A percentile compares a stretch with the other conserved stretches of the same genome.
phyloP scores from a whole-genome alignment of 257 asterid genomes.

The Hygrophila difformis region DNA sequence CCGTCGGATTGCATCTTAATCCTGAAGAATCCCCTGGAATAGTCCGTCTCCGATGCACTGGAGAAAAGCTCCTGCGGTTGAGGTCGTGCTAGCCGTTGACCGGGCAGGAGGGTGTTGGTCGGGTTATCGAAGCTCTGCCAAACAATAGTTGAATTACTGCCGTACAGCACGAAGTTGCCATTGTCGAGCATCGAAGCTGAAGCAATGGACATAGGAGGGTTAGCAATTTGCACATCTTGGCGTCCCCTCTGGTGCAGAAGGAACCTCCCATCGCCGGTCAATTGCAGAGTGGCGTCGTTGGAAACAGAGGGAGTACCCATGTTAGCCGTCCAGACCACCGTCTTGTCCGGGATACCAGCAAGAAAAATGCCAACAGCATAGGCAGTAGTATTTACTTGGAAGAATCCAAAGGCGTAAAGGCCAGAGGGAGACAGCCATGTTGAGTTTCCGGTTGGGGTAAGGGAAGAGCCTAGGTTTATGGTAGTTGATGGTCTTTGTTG shows the following conservation, averaged over 20 bases:
- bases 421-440: conserved; percentile 28
- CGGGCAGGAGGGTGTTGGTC: conserved; percentile 35
- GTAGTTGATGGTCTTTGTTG: too few relatives aligned
- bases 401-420: conserved; percentile 33
- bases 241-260: conserved; percentile 18
- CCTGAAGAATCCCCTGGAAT: too few relatives aligned
- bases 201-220: conserved; percentile 4
- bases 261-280: conserved; percentile 28
- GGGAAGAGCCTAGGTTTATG: conserved; percentile 25
- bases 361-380: conserved; percentile 23
- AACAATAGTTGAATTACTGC: conserved; percentile 3
- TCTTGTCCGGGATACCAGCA: conserved; percentile 6
- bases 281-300: conserved; percentile 9
- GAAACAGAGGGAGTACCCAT: conserved; percentile 17
- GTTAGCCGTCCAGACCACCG: conserved; percentile 30
- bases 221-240: background rate
- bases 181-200: conserved; percentile 38
- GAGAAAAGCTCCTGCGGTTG: conserved; percentile 20
- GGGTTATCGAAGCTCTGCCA: conserved; percentile 60
- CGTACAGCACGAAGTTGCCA: conserved; percentile 49
- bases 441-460: conserved; percentile 27
- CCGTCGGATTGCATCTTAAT: too few relatives aligned
- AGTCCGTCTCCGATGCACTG: conserved; percentile 28
- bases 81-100: conserved; percentile 25
- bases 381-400: conserved; percentile 10